A percentile compares a stretch with the other conserved stretches of the same genome.
Conservation (phyloP, 1,284 basidiomycete genomes). For the Ceratobasidium sp. region DNA sequence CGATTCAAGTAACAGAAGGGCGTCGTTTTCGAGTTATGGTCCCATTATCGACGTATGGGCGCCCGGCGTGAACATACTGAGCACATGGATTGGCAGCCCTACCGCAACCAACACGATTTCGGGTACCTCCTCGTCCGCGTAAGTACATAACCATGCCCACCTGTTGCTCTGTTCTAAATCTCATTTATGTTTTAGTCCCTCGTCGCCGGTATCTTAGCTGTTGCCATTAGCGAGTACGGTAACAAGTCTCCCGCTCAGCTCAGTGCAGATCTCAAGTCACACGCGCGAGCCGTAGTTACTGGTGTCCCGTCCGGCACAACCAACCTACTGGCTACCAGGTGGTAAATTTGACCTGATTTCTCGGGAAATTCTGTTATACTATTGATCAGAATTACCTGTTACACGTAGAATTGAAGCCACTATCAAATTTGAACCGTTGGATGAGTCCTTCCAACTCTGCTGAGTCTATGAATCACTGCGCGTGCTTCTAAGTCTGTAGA, state of each 20-base stretch:
- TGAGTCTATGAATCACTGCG: no score
- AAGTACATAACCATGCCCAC: not conserved
- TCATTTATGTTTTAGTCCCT: constrained; percentile 22
- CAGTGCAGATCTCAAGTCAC: constrained; percentile 20
- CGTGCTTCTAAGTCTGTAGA: no score
- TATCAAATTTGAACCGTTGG: no score
- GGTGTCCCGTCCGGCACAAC: constrained; percentile 17
- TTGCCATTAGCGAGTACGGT: constrained; percentile 38
- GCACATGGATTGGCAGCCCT: constrained; percentile 77
- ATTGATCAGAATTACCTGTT: no score
- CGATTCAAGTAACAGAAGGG: constrained; percentile 83
- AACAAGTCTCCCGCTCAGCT: constrained; percentile 31
- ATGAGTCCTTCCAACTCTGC: no score
- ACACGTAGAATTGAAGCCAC: no score
- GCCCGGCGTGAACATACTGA: constrained; percentile 81
- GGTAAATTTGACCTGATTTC: constrained; percentile 1
- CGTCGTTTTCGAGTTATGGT: constrained; percentile 90
- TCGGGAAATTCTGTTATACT: not conserved
- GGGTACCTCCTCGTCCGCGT: constrained; percentile 76
- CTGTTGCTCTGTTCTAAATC: not conserved
- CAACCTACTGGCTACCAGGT: constrained; percentile 31
- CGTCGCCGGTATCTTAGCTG: constrained; percentile 48
- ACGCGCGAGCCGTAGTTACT: constrained; percentile 31
- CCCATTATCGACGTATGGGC: constrained; percentile 53
- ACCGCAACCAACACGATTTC: constrained; percentile 77